Percentiles rank a stretch among this genome's conserved stretches.
Evolutionary conservation across 2,329 filamentous ascomycete genomes (phyloP).

Genomic region (Alternaria sp.): DNA sequence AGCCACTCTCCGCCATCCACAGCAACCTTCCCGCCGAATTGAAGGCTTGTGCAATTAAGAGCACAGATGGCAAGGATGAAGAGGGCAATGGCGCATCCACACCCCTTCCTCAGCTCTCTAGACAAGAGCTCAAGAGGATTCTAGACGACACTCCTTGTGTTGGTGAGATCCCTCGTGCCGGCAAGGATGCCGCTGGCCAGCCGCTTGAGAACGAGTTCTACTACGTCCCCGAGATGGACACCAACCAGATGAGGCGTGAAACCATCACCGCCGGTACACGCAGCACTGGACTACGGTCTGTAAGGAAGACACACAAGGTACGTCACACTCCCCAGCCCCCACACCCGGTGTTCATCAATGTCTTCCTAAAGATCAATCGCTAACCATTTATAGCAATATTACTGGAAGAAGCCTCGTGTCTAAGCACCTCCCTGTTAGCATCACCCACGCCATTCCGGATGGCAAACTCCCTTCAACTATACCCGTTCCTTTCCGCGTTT

Average conservation of each 20-base stretch:
- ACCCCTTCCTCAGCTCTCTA: slow-evolving; percentile 36
- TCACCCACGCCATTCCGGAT: background rate
- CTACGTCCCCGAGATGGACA: slow-evolving; percentile 87
- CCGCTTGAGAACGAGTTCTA: slow-evolving; percentile 95
- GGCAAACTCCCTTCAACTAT: background rate
- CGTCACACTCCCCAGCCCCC: slow-evolving; percentile 16
- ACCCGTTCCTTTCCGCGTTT: background rate
- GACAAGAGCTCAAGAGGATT: slow-evolving; percentile 68
- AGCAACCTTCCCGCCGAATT: slow-evolving; percentile 76
- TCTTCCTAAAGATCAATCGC: background rate
- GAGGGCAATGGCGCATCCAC: slow-evolving; percentile 27
- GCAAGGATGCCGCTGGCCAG: slow-evolving; percentile 96
- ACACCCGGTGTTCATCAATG: background rate
- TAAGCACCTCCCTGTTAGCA: slow-evolving; percentile 14
- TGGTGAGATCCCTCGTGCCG: slow-evolving; percentile 85
- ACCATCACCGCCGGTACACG: slow-evolving; percentile 85
- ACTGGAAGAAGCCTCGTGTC: slow-evolving; percentile 67
- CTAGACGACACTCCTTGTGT: slow-evolving; percentile 79
- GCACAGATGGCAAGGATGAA: slow-evolving; percentile 25
- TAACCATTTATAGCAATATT: slow-evolving; percentile 66
- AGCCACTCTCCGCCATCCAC: slow-evolving; percentile 87
- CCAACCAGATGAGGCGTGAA: slow-evolving; percentile 76
- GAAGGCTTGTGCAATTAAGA: slow-evolving; percentile 45
- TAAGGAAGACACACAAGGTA: slow-evolving; percentile 98
- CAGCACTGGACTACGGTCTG: slow-evolving; percentile 87